Evolutionary conservation across 345 rosid genomes (phyloP), one percentile per base, ranked within the genome.

Genomic region (Sisymbrium altissimum): DNA sequence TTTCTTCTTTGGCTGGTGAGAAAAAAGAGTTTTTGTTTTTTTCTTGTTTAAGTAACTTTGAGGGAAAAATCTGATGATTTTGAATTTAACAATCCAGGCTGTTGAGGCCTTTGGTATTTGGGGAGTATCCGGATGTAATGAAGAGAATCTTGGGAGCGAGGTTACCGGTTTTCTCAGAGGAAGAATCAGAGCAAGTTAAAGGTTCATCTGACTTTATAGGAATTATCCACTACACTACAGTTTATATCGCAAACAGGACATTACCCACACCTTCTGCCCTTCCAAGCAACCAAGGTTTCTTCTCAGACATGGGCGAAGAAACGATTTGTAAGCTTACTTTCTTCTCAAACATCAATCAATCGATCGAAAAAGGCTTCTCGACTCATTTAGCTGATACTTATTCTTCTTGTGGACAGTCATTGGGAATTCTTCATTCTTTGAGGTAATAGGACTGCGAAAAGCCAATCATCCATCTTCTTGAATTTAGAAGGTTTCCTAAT

Each of bases 121-220:
- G 98, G n/a, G 92, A 93, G 46, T 90, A 90, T 71, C 97, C 98
- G 0, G 74, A 78, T 40, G 68, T 18, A 62, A 86, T 87, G 96
- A 89, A 86, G 80, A 79, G 75, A 64, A 80, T 25, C 41, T 80
- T 71, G 11, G 93, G 89, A 29, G 63, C 87, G 2, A 93, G 96
- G 65, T 70, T 93, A 62, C 96, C 96, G 3, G 55, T 63, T 64
- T 89, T 91, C 82, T 77, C 88, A 2, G 1, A 55, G 15, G 29
- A 61, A 9, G 98, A 93, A 73, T 81, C 93, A 15, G 41, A 86
- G 63, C 64, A 45, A 58, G 70, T 93, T 0, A 87, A 79, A 81
- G 95, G 89, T 41, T 83, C 98, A 25, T 73, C 72, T 39, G 94
- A 92, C 66, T 90, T 83, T 76, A 1, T 90, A 0, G 96, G 90